Conservation (phyloP, 2,329 filamentous ascomycete genomes). For the Domatiomyces catenatus region DNA sequence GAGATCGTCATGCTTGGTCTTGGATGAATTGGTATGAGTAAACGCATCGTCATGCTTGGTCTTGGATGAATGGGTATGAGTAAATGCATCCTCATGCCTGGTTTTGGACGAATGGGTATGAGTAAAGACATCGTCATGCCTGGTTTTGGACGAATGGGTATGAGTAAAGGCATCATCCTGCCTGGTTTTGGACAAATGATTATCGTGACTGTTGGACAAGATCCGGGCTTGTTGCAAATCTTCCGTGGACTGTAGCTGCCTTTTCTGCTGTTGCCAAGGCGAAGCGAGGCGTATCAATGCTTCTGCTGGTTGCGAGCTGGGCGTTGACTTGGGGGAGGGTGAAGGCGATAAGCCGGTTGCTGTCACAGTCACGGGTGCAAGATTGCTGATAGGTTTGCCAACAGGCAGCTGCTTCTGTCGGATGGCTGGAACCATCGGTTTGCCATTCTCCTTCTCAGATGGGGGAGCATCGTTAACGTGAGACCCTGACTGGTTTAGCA, state of each 20-base stretch:
- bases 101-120: slow-evolving; percentile 7
- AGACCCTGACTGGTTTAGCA: background rate
- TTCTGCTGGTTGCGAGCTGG: background rate
- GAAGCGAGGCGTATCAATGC: background rate
- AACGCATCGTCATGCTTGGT: slow-evolving; percentile 14
- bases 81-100: slow-evolving; percentile 14
- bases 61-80: slow-evolving; percentile 7
- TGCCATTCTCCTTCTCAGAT: background rate
- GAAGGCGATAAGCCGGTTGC: background rate
- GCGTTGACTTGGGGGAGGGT: background rate
- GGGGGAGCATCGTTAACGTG: background rate
- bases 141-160: slow-evolving; percentile 6
- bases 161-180: slow-evolving; percentile 15
- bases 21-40: slow-evolving; percentile 7
- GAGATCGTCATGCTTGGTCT: slow-evolving; percentile 12
- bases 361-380: background rate
- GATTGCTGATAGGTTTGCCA: background rate
- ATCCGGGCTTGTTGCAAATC: background rate
- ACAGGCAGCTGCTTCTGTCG: background rate
- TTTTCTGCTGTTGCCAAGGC: background rate
- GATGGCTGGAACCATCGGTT: background rate
- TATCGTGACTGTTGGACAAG: background rate
- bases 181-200: slow-evolving; percentile 2
- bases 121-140: slow-evolving; percentile 14
- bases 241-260: background rate